phyloP scores from a whole-genome alignment of 2,329 filamentous ascomycete genomes.

The Pseudogymnoascus sp. region DNA sequence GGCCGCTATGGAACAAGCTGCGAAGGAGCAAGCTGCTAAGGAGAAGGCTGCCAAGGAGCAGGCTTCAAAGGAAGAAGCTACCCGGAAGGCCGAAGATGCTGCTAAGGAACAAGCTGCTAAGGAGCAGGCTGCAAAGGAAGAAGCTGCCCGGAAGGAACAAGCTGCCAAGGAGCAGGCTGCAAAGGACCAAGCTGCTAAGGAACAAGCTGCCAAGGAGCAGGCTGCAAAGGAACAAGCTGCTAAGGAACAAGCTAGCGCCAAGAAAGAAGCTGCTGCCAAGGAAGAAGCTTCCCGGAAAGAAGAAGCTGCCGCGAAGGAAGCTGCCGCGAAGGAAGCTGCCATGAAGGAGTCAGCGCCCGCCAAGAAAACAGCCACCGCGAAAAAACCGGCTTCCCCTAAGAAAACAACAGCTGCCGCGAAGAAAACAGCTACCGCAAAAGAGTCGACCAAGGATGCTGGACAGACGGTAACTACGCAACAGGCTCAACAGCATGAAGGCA shows the following conservation, averaged over 20 bases:
- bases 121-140: background rate
- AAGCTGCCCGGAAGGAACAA: background rate
- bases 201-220: background rate
- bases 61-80: background rate
- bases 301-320: background rate
- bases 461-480: background rate
- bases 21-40: background rate
- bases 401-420: background rate
- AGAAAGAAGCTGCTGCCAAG: background rate
- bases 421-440: background rate
- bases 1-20: background rate
- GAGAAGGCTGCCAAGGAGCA: background rate
- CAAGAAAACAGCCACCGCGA: background rate
- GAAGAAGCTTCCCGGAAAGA: background rate
- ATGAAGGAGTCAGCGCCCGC: background rate
- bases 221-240: background rate
- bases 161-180: background rate
- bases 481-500: background rate
- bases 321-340: background rate
- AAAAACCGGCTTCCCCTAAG: background rate
- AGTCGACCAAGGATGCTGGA: background rate
- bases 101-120: background rate
- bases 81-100: background rate
- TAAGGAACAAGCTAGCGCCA: background rate
- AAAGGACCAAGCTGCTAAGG: background rate